These are phyloP conservation scores for Gloeopeniophorella convolvens DNA, from an alignment of 768 basidiomycete genomes.

Conservation along the genomic window DNA sequence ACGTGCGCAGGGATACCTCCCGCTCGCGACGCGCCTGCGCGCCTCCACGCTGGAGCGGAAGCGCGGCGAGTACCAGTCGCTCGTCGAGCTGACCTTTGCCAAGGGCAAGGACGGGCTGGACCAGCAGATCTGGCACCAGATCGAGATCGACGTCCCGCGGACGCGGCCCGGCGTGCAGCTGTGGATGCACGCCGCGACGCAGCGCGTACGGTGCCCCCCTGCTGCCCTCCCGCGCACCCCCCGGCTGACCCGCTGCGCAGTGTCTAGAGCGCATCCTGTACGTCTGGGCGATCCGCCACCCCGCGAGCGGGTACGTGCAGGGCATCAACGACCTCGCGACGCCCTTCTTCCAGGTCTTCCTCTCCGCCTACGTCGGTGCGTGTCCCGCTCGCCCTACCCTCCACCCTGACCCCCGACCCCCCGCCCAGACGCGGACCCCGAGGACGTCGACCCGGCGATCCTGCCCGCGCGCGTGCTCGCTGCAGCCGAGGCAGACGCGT, in stretches of 20 bases:
- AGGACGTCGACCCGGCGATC: slow-evolving; percentile 72
- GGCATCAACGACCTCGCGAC: slow-evolving; percentile 98
- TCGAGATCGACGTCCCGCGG: slow-evolving; percentile 95
- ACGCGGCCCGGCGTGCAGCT: slow-evolving; percentile 86
- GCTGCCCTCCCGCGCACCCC: slow-evolving; percentile 16
- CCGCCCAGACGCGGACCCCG: slow-evolving; percentile 77
- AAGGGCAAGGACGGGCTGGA: slow-evolving; percentile 82
- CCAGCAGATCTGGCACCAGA: slow-evolving; percentile 99
- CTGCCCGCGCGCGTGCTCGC: slow-evolving; percentile 66
- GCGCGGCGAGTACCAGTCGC: slow-evolving; percentile 83
- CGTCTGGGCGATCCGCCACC: slow-evolving; percentile 98
- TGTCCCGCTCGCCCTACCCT: too few species aligned
- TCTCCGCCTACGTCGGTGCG: slow-evolving; percentile 89
- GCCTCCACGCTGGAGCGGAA: slow-evolving; percentile 77
- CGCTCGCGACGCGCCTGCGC: slow-evolving; percentile 73
- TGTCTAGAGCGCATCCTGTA: slow-evolving; percentile 92
- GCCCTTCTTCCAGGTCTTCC: slow-evolving; percentile 96
- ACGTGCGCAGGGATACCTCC: slow-evolving; percentile 75
- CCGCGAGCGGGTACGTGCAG: slow-evolving; percentile 97
- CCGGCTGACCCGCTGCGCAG: slow-evolving; percentile 40
- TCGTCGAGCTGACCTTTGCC: slow-evolving; percentile 87
- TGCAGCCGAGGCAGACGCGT: slow-evolving; percentile 94
- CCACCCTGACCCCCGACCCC: too few species aligned
- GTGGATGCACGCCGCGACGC: slow-evolving; percentile 89
- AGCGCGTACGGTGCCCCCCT: slow-evolving; percentile 53